Percentiles rank a stretch among this genome's conserved stretches.
Conservation (phyloP, 164 flowering plant genomes). For the grape (Vitis vinifera) region DNA sequence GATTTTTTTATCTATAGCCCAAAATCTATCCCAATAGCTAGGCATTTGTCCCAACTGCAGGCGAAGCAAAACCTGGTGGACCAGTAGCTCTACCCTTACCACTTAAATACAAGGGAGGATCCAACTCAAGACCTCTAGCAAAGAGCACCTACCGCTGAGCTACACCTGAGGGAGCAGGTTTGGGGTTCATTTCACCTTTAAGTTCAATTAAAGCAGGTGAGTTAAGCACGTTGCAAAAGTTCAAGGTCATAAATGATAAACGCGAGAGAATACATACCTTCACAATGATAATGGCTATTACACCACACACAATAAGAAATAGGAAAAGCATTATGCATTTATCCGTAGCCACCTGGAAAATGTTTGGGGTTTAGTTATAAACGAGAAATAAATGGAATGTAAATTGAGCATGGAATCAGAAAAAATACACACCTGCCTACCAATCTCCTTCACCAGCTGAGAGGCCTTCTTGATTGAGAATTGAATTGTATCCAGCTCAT, state of each 20-base stretch:
- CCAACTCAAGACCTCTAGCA: too few species aligned
- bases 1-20: too few species aligned
- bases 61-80: too few species aligned
- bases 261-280: constrained; percentile 48
- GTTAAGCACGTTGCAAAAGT: neutral
- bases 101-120: too few species aligned
- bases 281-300: constrained; percentile 84
- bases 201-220: neutral
- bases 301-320: constrained; percentile 82
- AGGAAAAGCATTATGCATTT: constrained; percentile 93
- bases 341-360: constrained; percentile 87
- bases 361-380: neutral
- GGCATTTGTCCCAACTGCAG: too few species aligned
- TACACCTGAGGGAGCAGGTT: too few species aligned
- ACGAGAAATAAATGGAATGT: neutral
- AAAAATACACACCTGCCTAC: constrained; percentile 72
- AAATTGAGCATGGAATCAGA: neutral
- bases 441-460: constrained; percentile 94
- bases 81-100: too few species aligned
- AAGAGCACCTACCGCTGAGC: too few species aligned
- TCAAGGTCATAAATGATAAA: neutral
- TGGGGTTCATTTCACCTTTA: too few species aligned
- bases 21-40: too few species aligned
- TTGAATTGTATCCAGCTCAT: constrained; percentile 92
- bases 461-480: constrained; percentile 97